These are phyloP conservation scores for Clitopilus hobsonii DNA, from an alignment of 768 basidiomycete species.

Conservation along the genomic window DNA sequence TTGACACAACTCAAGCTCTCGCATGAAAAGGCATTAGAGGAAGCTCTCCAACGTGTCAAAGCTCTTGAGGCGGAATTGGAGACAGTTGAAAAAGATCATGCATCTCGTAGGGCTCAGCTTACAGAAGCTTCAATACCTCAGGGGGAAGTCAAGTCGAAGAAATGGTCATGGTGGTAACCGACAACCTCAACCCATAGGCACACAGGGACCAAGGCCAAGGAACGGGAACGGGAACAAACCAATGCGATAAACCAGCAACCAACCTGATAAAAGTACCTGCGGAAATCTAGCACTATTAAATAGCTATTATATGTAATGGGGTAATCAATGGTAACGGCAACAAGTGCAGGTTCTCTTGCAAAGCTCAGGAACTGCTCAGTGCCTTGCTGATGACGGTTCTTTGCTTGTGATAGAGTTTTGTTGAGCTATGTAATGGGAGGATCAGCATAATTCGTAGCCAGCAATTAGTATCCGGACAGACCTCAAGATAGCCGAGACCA, in stretches of 20 bases:
- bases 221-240: background rate
- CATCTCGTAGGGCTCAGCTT: constrained; percentile 9
- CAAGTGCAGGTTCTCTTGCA: constrained; percentile 6
- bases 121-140: background rate
- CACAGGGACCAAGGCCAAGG: background rate
- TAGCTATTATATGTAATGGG: background rate
- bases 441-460: constrained; percentile 5
- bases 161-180: constrained; percentile 13
- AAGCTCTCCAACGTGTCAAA: constrained; percentile 48
- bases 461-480: constrained; percentile 23
- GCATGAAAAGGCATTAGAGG: constrained; percentile 67
- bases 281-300: background rate
- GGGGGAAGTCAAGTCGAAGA: constrained; percentile 7
- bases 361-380: constrained; percentile 8
- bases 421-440: constrained; percentile 39
- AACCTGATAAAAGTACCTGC: constrained; percentile 1
- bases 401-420: constrained; percentile 74
- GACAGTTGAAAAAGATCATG: constrained; percentile 27
- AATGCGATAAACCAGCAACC: background rate
- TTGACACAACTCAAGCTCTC: constrained; percentile 57
- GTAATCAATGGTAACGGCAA: background rate
- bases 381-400: constrained; percentile 57
- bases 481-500: constrained; percentile 73
- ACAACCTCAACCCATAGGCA: background rate
- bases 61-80: constrained; percentile 59